A percentile compares a stretch with the other conserved stretches of the same genome.
Evolutionary conservation across 305 asterid genomes (phyloP).

Genomic region (Fraxinus xanthoxyloides): DNA sequence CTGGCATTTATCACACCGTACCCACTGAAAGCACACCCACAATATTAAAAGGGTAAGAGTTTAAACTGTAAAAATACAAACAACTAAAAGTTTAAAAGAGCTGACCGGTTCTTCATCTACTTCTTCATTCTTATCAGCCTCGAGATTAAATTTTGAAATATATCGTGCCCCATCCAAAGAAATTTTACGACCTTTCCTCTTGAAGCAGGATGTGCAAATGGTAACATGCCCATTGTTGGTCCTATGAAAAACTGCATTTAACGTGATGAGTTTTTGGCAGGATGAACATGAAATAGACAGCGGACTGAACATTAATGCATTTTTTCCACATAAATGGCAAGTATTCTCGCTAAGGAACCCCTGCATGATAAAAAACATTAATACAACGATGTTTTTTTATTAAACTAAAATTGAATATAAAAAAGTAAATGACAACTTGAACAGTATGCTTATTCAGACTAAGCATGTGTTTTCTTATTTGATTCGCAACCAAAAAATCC

Average conservation of each 20-base stretch:
- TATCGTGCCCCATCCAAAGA: conserved; percentile 33
- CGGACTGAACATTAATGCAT: no score
- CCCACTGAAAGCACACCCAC: conserved; percentile 54
- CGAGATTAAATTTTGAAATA: conserved; percentile 41
- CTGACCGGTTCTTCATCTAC: conserved; percentile 51
- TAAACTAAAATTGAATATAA: no score
- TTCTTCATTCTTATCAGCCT: conserved; percentile 42
- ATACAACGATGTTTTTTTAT: no score
- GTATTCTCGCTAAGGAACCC: no score
- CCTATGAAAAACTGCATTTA: conserved; percentile 30
- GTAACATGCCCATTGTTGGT: conserved; percentile 21
- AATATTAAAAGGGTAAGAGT: background rate
- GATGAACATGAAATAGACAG: no score
- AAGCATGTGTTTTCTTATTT: no score
- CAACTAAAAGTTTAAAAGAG: conserved; percentile 22
- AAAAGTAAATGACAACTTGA: no score
- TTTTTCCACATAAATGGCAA: no score
- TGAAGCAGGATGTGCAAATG: conserved; percentile 53
- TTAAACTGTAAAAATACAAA: background rate
- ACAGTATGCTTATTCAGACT: no score
- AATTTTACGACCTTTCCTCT: conserved; percentile 30
- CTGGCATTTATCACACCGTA: conserved; percentile 60
- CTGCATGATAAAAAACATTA: no score
- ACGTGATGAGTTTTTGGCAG: no score
- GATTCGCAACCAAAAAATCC: no score